Conservation (phyloP, 225 moss, liverwort and hornwort genomes). For the Straminergon stramineum region DNA sequence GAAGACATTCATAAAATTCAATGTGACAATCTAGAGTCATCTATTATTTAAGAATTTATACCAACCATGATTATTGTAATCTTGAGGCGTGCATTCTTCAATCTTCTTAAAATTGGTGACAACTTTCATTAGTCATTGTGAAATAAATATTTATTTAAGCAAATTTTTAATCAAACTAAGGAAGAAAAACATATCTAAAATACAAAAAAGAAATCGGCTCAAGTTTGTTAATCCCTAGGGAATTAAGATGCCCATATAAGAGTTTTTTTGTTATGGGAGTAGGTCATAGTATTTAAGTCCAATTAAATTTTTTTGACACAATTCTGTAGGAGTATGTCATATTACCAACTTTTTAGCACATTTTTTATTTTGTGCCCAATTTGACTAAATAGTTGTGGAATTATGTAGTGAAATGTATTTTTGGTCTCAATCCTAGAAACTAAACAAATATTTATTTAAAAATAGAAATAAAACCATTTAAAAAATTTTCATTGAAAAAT, state of each 20-base stretch:
- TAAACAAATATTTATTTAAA: background rate
- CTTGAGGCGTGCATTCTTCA: background rate
- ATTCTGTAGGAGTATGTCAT: rapidly evolving
- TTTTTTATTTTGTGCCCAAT: background rate
- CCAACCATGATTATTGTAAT: rapidly evolving
- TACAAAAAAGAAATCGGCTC: too few species aligned
- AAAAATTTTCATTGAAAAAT: too few species aligned
- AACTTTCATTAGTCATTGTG: background rate
- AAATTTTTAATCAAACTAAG: background rate
- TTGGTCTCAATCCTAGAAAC: background rate
- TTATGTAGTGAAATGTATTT: background rate
- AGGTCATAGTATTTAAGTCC: background rate
- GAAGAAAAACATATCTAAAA: background rate
- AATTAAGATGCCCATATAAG: too few species aligned
- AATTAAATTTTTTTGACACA: background rate
- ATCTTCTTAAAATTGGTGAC: background rate
- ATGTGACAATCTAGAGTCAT: background rate
- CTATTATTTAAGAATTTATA: background rate
- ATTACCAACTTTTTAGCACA: rapidly evolving
- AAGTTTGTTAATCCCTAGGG: rapidly evolving
- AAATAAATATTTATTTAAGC: background rate
- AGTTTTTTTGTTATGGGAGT: rapidly evolving
- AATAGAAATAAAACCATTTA: too few species aligned
- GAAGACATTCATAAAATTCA: background rate
- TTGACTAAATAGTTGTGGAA: background rate